These are phyloP conservation scores for Podosphaera fusca DNA, from an alignment of 2,329 filamentous ascomycete genomes.

Conservation along the genomic window DNA sequence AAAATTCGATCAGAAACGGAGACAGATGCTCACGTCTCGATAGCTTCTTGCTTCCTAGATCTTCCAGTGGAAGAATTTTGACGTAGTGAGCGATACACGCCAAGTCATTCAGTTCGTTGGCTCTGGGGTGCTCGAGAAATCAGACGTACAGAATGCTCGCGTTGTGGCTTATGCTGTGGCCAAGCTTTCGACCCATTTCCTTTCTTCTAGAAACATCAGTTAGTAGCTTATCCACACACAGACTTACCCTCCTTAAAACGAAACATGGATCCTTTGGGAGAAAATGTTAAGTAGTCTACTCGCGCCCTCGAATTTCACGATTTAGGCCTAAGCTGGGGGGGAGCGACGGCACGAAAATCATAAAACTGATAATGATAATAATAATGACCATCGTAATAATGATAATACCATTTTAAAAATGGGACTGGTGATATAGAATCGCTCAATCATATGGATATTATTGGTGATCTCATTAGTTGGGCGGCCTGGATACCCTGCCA, in stretches of 20 bases:
- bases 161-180: constrained; percentile 15
- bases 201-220: constrained; percentile 15
- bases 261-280: no score
- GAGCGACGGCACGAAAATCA: no score
- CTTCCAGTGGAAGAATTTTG: constrained; percentile 5
- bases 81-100: neutral
- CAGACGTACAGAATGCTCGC: constrained; percentile 5
- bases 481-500: no score
- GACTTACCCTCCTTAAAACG: neutral
- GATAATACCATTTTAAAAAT: no score
- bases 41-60: constrained; percentile 3
- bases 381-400: no score
- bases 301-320: no score
- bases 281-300: no score
- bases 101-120: neutral
- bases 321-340: no score
- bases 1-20: constrained; percentile 2
- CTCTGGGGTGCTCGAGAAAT: constrained; percentile 6
- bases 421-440: no score
- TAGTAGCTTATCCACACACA: constrained; percentile 7
- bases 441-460: no score
- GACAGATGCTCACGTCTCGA: constrained; percentile 1
- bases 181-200: constrained; percentile 11
- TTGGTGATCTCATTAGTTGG: no score
- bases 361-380: no score